phyloP scores from a whole-genome alignment of 305 asterid species.

The Salvia sclarea region DNA sequence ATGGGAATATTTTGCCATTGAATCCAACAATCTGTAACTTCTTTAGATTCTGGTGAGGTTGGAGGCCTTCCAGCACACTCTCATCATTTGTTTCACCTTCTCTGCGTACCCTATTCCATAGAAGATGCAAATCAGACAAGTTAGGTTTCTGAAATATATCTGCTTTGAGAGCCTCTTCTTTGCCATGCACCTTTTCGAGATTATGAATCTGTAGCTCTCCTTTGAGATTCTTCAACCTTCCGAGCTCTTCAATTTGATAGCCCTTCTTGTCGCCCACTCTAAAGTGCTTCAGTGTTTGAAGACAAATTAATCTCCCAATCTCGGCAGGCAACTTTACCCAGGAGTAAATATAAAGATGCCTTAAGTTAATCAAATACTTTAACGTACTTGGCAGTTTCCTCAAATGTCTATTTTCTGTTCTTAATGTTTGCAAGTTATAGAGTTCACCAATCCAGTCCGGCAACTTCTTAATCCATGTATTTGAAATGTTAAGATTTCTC shows the following conservation, averaged over 20 bases:
- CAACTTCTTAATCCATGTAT: neutral
- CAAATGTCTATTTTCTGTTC: neutral
- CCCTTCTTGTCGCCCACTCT: conserved; percentile 5
- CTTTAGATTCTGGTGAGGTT: no score
- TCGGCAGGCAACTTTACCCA: neutral
- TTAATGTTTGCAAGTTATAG: conserved; percentile 25
- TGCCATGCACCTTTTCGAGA: conserved; percentile 16
- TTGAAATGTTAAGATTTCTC: no score
- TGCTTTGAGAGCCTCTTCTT: conserved; percentile 29
- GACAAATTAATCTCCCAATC: conserved; percentile 15
- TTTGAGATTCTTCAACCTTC: no score
- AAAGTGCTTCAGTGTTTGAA: neutral
- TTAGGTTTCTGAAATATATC: conserved; percentile 26
- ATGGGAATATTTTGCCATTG: no score
- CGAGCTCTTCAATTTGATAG: conserved; percentile 25
- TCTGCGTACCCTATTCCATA: no score
- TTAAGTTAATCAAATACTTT: conserved; percentile 21
- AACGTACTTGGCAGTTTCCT: neutral
- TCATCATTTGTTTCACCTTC: no score
- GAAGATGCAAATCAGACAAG: neutral
- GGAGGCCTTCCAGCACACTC: no score
- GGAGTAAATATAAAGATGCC: conserved; percentile 18
- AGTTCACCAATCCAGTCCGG: neutral
- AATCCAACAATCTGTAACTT: no score
- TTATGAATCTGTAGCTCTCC: neutral